Conservation (phyloP, 2,329 filamentous ascomycete genomes). For the Teratosphaeria zuluensis region DNA sequence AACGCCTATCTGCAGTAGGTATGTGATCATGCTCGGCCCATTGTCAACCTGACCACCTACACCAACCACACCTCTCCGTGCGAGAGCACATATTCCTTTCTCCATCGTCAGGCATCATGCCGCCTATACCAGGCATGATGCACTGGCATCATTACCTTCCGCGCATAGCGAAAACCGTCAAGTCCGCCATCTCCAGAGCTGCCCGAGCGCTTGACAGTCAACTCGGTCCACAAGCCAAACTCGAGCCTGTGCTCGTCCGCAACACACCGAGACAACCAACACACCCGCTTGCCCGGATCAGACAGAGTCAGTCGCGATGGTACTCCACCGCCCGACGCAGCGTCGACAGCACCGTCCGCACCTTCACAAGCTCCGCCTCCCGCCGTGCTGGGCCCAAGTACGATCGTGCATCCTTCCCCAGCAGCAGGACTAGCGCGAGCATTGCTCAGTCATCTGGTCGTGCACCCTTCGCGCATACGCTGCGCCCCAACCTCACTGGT, state of each 20-base stretch:
- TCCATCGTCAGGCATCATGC: slow-evolving; percentile 20
- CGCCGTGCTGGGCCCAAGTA: slow-evolving; percentile 31
- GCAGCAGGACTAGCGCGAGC: slow-evolving; percentile 46
- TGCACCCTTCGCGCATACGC: slow-evolving; percentile 76
- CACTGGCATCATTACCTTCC: slow-evolving; percentile 28
- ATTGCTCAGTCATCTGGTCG: slow-evolving; percentile 59
- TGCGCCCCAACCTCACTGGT: slow-evolving; percentile 86
- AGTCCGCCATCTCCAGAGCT: slow-evolving; percentile 14
- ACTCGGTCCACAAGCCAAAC: slow-evolving; percentile 28
- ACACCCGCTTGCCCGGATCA: slow-evolving; percentile 52
- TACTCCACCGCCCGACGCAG: slow-evolving; percentile 48
- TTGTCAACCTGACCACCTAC: background rate
- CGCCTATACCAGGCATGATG: slow-evolving; percentile 25
- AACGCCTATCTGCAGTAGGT: too few species aligned
- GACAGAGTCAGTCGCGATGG: slow-evolving; percentile 54
- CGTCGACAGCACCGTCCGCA: slow-evolving; percentile 35
- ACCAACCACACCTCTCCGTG: background rate
- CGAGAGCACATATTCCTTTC: background rate
- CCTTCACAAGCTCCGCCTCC: slow-evolving; percentile 39
- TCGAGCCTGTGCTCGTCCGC: slow-evolving; percentile 50
- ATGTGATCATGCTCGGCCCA: background rate
- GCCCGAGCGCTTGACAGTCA: slow-evolving; percentile 22
- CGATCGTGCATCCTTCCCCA: slow-evolving; percentile 44
- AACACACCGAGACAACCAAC: slow-evolving; percentile 48
- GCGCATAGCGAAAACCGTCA: slow-evolving; percentile 24